Evolutionary conservation across 192 early-diverging fungal species (phyloP), one percentile per base, ranked within the genome.

Genomic region (Gorgonomyces haynaldii): DNA sequence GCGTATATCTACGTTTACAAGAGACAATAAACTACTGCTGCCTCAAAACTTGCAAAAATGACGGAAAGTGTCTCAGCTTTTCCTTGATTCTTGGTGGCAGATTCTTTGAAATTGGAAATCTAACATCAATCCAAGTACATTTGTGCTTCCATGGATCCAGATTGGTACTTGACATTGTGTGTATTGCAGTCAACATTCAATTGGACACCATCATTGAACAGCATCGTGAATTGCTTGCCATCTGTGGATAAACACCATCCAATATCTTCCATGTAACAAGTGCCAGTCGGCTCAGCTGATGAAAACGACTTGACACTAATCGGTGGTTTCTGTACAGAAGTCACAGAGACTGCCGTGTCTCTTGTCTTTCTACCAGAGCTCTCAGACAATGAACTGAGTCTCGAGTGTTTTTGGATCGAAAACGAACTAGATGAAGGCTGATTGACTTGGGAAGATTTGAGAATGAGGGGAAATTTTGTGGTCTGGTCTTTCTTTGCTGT

Each of bases 141-240:
- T n/a, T n/a, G n/a, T n/a, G n/a, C n/a, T n/a, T n/a, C n/a, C n/a
- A n/a, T n/a, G n/a, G n/a, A n/a, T n/a, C 21, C 57, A 45, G 27
- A 19, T 15, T 35, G 64, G 51, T 49, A 72, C 26, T 62, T 52
- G 15, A 72, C 17, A 23, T 40, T 61, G 27, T 74, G 63, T 26
- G 60, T 52, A 37, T 55, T 30, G 28, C 60, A 30, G 48, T 72
- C 57, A 17, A 75, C 61, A 19, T 36, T 29, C 35, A 63, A 31
- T 13, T 57, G 21, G 12, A 66, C 42, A 5, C 73, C 73, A 50
- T 76, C 73, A n/a, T 45, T 41, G 43, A 76, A 76, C 41, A 76
- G 39, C 65, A 76, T 67, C 28, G 55, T 32, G 39, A 58, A 76
- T 13, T 41, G 15, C 8, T 58, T 57, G 23, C 65, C 61, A 5